Base-by-base conservation (phyloP, 805 yeast genomes). In the Tetrapisispora nanseiensis region DNA sequence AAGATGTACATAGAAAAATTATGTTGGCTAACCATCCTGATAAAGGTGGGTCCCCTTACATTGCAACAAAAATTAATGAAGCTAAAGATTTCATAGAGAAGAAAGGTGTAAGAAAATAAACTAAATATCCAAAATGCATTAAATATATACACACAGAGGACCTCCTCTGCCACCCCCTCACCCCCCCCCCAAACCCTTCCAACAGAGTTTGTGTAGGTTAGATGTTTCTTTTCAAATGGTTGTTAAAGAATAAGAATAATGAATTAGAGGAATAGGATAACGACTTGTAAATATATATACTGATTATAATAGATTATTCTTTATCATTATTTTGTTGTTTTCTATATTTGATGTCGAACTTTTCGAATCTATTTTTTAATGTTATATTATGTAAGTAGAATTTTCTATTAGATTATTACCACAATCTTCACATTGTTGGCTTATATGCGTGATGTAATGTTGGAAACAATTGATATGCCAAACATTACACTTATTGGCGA, bases 1-100 rank as follows among this genome's bases (percentile, higher is more conserved):
- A 86, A 61, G 95, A 86, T 49, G 80, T 78, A 42, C 96, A 87
- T 62, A 77, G 96, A 65, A 74, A 73, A 56, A 80, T 86, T 58
- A 87, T 87, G 96, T 67, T 86, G 68, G 78, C 87, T 35, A 87
- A 87, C 63, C 97, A 87, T 58, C 97, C 97, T 15, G 97, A 87
- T 67, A 83, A 82, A 61, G 97, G 97, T 37, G 97, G 97, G 6
- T 82, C 94, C 6, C 84, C 94, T 37, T 86, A 76, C 57, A 62
- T 87, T 62, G 96, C 96, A 38, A 82, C 94, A 38, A 87, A 87
- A 69, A 85, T 87, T 51, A 87, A 87, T 61, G 95, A 87, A 67
- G 95, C 97, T 30, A 82, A 82, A 57, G 86, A 81, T 41, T 61
- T 57, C 35, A 44, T 62, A 34, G 59, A 59, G 39, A 61, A 61